phyloP scores from a whole-genome alignment of 2,329 filamentous ascomycete species.

The Elsinoe fawcettii region DNA sequence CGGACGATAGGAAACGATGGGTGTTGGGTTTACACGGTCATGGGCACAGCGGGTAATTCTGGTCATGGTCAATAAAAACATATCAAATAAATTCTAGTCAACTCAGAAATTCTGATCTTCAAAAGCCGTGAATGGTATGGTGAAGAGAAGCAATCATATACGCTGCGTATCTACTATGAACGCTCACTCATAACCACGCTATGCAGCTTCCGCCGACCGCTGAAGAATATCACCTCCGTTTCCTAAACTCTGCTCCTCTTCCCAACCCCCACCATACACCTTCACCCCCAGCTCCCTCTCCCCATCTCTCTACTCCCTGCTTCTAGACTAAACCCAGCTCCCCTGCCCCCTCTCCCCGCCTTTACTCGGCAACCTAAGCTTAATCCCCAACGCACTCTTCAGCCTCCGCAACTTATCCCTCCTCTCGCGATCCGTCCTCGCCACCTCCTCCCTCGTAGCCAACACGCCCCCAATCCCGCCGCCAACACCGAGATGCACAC shows the following conservation, averaged over 20 bases:
- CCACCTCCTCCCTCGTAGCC: slow-evolving; percentile 25
- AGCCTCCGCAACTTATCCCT: slow-evolving; percentile 28
- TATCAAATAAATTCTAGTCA: slow-evolving; percentile 12
- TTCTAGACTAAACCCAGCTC: neutral
- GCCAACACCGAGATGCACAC: slow-evolving; percentile 1
- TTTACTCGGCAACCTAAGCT: slow-evolving; percentile 14
- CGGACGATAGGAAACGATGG: neutral
- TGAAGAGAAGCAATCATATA: slow-evolving; percentile 1
- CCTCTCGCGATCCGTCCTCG: slow-evolving; percentile 28
- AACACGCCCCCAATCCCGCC: slow-evolving; percentile 8
- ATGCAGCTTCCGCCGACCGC: neutral
- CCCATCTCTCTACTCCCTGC: neutral
- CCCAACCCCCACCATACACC: too few species aligned
- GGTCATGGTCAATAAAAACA: neutral
- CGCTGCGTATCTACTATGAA: neutral
- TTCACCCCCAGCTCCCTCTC: neutral
- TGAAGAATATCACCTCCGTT: neutral
- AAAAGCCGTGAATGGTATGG: neutral
- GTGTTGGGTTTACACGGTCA: neutral
- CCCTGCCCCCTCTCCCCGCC: neutral
- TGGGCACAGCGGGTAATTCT: slow-evolving; percentile 11
- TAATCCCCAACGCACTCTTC: slow-evolving; percentile 31
- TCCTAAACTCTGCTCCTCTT: too few species aligned
- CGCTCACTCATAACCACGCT: neutral
- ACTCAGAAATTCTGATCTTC: neutral